Conservation (phyloP, 345 rosid genomes). For the Mangifera indica region DNA sequence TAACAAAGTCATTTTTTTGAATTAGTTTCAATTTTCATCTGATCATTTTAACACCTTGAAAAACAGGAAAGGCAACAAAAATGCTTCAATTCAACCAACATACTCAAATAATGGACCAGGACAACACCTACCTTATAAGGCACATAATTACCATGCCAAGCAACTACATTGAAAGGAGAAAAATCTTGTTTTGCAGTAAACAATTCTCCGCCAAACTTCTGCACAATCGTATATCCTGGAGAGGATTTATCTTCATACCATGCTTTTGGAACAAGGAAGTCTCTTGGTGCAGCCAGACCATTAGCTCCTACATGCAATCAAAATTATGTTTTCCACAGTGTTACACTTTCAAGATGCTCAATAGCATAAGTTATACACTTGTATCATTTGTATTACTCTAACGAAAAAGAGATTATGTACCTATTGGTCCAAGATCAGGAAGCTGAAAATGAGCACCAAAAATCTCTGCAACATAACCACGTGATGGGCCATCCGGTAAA, state of each 20-base stretch:
- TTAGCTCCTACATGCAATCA: slow-evolving; percentile 64
- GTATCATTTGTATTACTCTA: slow-evolving; percentile 11
- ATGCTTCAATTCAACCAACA: not conserved
- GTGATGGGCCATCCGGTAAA: slow-evolving; percentile 84
- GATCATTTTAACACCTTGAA: not conserved
- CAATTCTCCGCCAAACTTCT: slow-evolving; percentile 87
- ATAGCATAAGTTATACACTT: not conserved
- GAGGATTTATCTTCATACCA: slow-evolving; percentile 72
- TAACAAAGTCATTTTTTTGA: not conserved
- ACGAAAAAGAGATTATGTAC: slow-evolving; percentile 38
- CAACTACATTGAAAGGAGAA: slow-evolving; percentile 93
- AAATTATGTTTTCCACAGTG: not conserved
- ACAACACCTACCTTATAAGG: slow-evolving; percentile 71
- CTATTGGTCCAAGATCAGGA: slow-evolving; percentile 98
- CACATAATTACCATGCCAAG: slow-evolving; percentile 98
- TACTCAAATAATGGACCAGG: slow-evolving; percentile 1
- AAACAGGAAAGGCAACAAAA: slow-evolving; percentile 1
- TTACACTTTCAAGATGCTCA: slow-evolving; percentile 5
- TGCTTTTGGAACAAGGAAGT: slow-evolving; percentile 81
- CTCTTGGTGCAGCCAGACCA: slow-evolving; percentile 94
- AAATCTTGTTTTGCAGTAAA: slow-evolving; percentile 91
- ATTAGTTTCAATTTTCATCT: not conserved
- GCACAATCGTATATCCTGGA: slow-evolving; percentile 69
- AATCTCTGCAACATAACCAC: slow-evolving; percentile 89
- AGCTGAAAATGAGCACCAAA: slow-evolving; percentile 95